Percentiles rank a stretch among this genome's conserved stretches.
Evolutionary conservation across 2,329 filamentous ascomycete genomes (phyloP).

Genomic region (Amauroascus verrucosus): DNA sequence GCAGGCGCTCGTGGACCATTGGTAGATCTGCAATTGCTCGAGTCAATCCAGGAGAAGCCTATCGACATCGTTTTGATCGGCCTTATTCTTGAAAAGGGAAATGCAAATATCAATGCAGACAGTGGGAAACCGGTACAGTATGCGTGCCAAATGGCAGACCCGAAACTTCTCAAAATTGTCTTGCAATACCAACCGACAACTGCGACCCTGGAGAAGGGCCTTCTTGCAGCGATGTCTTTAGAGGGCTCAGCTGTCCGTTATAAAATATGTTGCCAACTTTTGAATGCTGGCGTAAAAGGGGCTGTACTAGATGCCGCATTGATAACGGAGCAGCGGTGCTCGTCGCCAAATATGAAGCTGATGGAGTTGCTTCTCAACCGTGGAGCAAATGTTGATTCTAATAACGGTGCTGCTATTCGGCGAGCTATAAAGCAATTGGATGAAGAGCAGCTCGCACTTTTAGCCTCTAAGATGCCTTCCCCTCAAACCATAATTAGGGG

Average conservation of each 20-base stretch:
- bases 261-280: slow-evolving; percentile 16
- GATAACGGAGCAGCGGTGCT: slow-evolving; percentile 11
- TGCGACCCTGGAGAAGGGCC: slow-evolving; percentile 9
- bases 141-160: slow-evolving; percentile 12
- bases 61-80: slow-evolving; percentile 16
- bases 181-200: slow-evolving; percentile 14
- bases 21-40: slow-evolving; percentile 14
- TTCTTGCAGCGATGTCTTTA: slow-evolving; percentile 12
- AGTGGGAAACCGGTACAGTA: slow-evolving; percentile 13
- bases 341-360: slow-evolving; percentile 12
- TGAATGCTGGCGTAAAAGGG: slow-evolving; percentile 16
- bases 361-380: slow-evolving; percentile 16
- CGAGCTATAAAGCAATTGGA: slow-evolving; percentile 15
- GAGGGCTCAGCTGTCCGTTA: slow-evolving; percentile 12
- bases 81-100: slow-evolving; percentile 16
- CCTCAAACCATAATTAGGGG: slow-evolving; percentile 11
- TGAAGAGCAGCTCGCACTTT: slow-evolving; percentile 14
- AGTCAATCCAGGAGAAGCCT: slow-evolving; percentile 13
- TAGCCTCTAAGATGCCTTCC: slow-evolving; percentile 13
- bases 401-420: slow-evolving; percentile 15
- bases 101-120: slow-evolving; percentile 15
- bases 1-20: slow-evolving; percentile 15
- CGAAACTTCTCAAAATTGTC: slow-evolving; percentile 13
- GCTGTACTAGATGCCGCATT: slow-evolving; percentile 14
- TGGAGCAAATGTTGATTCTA: slow-evolving; percentile 17